A percentile compares a stretch with the other conserved stretches of the same genome.
Conservation (phyloP, 1,284 basidiomycete genomes). For the Fomitopsis palustris region DNA sequence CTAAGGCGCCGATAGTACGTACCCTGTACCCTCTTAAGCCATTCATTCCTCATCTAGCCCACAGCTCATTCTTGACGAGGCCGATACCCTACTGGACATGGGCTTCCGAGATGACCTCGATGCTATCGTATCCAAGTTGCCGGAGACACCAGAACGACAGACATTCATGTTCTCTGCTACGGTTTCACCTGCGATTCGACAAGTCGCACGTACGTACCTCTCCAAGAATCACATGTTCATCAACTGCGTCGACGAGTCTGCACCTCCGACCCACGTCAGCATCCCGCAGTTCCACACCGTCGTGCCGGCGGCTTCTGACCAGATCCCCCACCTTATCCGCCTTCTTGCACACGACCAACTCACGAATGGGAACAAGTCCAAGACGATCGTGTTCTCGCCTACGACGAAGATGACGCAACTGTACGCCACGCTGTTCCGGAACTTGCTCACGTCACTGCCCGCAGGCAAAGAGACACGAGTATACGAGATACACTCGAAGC, state of each 20-base stretch:
- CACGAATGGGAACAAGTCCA: constrained; percentile 64
- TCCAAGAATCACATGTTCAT: constrained; percentile 58
- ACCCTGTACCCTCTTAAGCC: not conserved
- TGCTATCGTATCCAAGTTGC: constrained; percentile 70
- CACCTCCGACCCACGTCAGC: constrained; percentile 69
- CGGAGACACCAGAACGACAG: constrained; percentile 66
- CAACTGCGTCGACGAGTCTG: constrained; percentile 52
- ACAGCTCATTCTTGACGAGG: constrained; percentile 89
- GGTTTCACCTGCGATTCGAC: constrained; percentile 60
- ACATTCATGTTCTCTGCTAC: constrained; percentile 97
- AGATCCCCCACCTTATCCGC: constrained; percentile 78
- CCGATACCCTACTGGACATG: constrained; percentile 94
- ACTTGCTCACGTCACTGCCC: constrained; percentile 45
- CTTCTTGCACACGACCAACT: constrained; percentile 92
- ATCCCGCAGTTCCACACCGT: constrained; percentile 86
- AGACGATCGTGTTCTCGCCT: constrained; percentile 85
- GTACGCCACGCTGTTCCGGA: constrained; percentile 60
- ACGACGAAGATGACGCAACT: constrained; percentile 89
- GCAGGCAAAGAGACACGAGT: constrained; percentile 50
- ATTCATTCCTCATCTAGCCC: not conserved
- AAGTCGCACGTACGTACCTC: constrained; percentile 54
- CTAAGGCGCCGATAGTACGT: constrained; percentile 58
- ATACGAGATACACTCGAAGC: constrained; percentile 88
- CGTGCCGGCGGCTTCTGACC: constrained; percentile 62
- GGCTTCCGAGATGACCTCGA: constrained; percentile 93